A percentile compares a stretch with the other conserved stretches of the same genome.
These are phyloP conservation scores for Perkinsus chesapeaki DNA, from an alignment of 169 alveolate species.

Conservation along the genomic window DNA sequence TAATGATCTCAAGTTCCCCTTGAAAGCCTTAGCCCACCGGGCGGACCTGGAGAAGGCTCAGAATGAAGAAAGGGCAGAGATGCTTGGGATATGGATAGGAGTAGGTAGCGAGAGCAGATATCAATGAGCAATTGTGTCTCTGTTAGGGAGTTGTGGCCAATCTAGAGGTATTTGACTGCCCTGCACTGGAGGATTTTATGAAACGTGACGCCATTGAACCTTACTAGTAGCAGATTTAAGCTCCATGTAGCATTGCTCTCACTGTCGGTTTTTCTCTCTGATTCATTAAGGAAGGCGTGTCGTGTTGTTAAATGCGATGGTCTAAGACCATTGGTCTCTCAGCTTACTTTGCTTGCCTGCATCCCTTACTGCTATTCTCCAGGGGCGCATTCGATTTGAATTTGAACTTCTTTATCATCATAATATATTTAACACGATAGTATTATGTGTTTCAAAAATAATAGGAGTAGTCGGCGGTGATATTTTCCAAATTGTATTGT, in stretches of 20 bases:
- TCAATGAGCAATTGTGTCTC: not conserved
- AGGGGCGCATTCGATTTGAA: too few relatives aligned
- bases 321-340: too few relatives aligned
- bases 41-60: not conserved
- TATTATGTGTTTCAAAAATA: too few relatives aligned
- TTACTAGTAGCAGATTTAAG: not conserved
- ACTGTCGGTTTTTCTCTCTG: too few relatives aligned
- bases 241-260: too few relatives aligned
- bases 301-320: too few relatives aligned
- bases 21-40: not conserved
- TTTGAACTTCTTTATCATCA: too few relatives aligned
- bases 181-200: not conserved
- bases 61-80: not conserved
- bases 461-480: too few relatives aligned
- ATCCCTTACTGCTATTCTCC: too few relatives aligned
- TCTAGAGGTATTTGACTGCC: not conserved
- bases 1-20: not conserved
- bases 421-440: too few relatives aligned
- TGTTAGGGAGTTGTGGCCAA: not conserved
- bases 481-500: not conserved
- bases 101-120: not conserved
- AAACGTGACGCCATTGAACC: not conserved
- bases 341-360: too few relatives aligned
- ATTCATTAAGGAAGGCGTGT: too few relatives aligned
- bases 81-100: not conserved